A percentile compares a stretch with the other conserved stretches of the same genome.
Evolutionary conservation across 1,284 basidiomycete genomes (phyloP).

Genomic region (Puccinia coronata): DNA sequence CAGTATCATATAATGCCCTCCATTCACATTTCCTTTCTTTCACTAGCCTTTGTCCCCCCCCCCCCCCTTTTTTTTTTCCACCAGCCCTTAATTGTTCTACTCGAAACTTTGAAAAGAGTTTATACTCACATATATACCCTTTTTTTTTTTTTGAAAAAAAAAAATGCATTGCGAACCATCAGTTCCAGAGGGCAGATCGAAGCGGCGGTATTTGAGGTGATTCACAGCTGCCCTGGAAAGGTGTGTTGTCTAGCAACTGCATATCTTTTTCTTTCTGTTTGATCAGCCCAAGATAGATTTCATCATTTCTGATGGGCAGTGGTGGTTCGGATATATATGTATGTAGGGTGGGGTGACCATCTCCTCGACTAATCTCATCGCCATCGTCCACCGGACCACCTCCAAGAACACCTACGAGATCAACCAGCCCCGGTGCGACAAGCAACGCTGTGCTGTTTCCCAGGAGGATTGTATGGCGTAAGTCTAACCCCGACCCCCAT

Average conservation of each 20-base stretch:
- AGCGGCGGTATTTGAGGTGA: neutral
- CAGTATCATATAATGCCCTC: too few species aligned
- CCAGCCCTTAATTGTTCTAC: too few species aligned
- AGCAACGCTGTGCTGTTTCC: neutral
- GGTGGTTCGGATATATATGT: too few species aligned
- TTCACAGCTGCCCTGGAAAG: neutral
- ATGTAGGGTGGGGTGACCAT: neutral
- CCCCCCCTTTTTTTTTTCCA: too few species aligned
- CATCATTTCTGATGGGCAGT: neutral
- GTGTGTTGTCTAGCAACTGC: neutral
- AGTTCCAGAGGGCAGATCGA: constrained; percentile 4
- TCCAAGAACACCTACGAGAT: constrained; percentile 1
- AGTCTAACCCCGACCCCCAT: neutral
- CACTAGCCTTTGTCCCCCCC: too few species aligned
- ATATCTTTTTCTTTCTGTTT: neutral
- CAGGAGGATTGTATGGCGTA: neutral
- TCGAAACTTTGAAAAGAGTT: too few species aligned
- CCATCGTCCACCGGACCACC: neutral
- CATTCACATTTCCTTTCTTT: too few species aligned
- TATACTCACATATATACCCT: too few species aligned
- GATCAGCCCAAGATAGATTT: neutral
- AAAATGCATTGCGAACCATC: too few species aligned
- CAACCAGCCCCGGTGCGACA: neutral
- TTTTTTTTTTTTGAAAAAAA: too few species aligned
- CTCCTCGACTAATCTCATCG: neutral